These are phyloP conservation scores for Cadophora luteo-olivacea DNA, from an alignment of 2,329 filamentous ascomycete species.

Conservation along the genomic window DNA sequence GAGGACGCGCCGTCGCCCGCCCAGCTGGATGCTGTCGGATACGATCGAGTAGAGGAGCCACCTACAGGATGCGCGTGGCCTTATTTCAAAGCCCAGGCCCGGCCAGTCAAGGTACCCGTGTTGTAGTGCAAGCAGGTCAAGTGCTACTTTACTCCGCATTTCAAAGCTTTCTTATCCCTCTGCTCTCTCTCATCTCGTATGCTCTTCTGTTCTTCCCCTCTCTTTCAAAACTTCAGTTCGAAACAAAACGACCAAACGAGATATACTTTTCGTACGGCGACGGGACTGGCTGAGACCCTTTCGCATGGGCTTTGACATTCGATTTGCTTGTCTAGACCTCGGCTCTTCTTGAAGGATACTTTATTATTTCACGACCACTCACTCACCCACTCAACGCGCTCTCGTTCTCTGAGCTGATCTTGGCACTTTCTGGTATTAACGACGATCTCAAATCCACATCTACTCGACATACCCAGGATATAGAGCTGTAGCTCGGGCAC, in stretches of 20 bases:
- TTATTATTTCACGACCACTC: not conserved
- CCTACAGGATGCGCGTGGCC: constrained; percentile 12
- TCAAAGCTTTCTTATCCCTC: not conserved
- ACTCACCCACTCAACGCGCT: not conserved
- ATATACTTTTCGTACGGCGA: not conserved
- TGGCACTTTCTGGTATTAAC: not conserved
- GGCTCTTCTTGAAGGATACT: not conserved
- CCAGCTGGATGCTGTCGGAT: constrained; percentile 1
- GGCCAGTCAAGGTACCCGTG: not conserved
- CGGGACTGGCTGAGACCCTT: not conserved
- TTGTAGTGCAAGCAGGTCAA: not conserved
- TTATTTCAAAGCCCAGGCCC: not conserved
- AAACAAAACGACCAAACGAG: not conserved
- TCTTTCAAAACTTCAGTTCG: not conserved
- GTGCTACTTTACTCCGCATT: constrained; percentile 14
- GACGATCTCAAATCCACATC: constrained; percentile 6
- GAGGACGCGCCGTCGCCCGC: not conserved
- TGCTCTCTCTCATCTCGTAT: not conserved
- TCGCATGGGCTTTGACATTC: not conserved
- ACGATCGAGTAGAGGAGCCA: too few relatives aligned
- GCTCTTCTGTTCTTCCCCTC: not conserved
- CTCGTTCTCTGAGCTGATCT: constrained; percentile 6
- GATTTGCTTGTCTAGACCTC: not conserved
- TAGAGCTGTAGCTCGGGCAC: constrained; percentile 2
- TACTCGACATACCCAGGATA: not conserved